A percentile compares a stretch with the other conserved stretches of the same genome.
phyloP scores from a whole-genome alignment of 257 asterid genomes.

The Solanum chaucha region DNA sequence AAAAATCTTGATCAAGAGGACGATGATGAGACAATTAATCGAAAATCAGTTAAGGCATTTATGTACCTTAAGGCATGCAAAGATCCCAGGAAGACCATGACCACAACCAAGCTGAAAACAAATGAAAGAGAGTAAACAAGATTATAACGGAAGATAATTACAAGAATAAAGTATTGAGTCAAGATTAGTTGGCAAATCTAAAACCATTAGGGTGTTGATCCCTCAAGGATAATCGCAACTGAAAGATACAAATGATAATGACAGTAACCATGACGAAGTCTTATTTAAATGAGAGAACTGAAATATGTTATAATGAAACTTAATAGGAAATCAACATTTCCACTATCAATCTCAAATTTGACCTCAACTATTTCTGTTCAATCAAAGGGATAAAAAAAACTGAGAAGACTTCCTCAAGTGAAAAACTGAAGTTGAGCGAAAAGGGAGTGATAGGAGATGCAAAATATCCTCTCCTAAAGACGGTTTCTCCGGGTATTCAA shows the following conservation, averaged over 20 bases:
- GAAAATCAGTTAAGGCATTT: background rate
- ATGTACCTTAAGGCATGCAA: constrained; percentile 63
- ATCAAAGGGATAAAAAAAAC: background rate
- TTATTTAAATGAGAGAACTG: background rate
- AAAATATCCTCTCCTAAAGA: background rate
- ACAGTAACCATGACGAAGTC: background rate
- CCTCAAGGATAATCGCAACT: background rate
- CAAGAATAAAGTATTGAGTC: background rate
- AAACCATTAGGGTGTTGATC: background rate
- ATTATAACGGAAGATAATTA: background rate
- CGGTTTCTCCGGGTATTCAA: too few species aligned
- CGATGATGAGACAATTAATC: background rate
- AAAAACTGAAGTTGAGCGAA: background rate
- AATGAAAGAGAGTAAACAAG: background rate
- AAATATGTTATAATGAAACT: background rate
- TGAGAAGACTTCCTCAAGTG: background rate
- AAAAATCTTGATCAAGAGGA: background rate
- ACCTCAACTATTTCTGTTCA: background rate
- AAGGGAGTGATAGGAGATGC: background rate
- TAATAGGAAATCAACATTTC: background rate
- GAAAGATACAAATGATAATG: background rate
- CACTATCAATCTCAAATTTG: background rate
- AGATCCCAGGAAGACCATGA: constrained; percentile 97
- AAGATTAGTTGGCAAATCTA: background rate
- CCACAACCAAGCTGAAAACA: constrained; percentile 93